A percentile compares a stretch with the other conserved stretches of the same genome.
phyloP scores from a whole-genome alignment of 805 yeast genomes.

The Saccharomycopsis microspora region DNA sequence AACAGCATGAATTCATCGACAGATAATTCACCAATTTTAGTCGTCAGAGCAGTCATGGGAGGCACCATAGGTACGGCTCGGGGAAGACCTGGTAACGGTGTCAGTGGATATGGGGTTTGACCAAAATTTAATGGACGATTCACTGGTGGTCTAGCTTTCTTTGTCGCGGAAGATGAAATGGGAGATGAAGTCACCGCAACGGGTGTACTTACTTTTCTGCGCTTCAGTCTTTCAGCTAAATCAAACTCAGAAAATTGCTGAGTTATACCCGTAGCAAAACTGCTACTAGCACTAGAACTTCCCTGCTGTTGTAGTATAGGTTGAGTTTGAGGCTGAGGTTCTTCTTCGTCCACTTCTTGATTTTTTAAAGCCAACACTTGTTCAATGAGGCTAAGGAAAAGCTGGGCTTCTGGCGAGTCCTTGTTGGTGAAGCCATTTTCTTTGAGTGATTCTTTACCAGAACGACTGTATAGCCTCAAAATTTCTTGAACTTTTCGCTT shows the following conservation, averaged over 20 bases:
- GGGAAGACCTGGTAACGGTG: background rate
- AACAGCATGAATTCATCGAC: conserved; percentile 13
- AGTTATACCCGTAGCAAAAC: background rate
- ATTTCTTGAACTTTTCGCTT: conserved; percentile 17
- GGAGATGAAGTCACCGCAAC: background rate
- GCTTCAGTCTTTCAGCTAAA: background rate
- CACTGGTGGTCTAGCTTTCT: background rate
- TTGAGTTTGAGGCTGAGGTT: background rate
- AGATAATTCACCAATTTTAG: conserved; percentile 11
- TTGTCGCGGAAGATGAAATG: background rate
- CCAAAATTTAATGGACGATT: background rate
- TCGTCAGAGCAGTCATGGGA: background rate
- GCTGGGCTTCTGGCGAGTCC: conserved; percentile 12
- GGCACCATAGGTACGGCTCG: background rate
- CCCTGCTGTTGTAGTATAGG: background rate
- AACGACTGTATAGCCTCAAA: conserved; percentile 12
- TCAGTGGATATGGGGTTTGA: background rate
- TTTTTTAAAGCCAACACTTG: conserved; percentile 5
- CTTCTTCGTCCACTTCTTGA: conserved; percentile 1
- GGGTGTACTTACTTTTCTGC: conserved; percentile 4
- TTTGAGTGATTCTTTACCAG: conserved; percentile 14
- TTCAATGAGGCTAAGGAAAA: conserved; percentile 11
- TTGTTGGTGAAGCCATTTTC: conserved; percentile 15
- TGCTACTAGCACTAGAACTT: background rate
- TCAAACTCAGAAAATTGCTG: background rate